Evolutionary conservation across 768 basidiomycete species (phyloP).

Genomic region (Tephrocybe sp.): DNA sequence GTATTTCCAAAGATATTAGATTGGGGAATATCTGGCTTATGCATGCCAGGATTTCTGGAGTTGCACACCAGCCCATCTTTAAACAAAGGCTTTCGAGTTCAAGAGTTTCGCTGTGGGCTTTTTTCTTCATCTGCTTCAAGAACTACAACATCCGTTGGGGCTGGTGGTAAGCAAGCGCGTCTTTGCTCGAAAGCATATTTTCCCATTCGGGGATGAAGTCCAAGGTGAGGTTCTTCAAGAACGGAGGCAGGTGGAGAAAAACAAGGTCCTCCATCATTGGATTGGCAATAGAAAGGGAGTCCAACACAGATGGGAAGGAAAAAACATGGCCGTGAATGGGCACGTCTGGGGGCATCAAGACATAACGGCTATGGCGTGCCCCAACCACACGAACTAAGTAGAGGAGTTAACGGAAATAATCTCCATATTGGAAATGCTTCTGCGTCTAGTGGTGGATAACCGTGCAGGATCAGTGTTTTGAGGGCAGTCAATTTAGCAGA

Average conservation of each 20-base stretch:
- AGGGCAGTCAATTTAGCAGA: conserved; percentile 3
- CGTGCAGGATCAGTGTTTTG: conserved; percentile 12
- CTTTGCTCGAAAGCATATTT: conserved; percentile 14
- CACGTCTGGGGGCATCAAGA: not conserved
- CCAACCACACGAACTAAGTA: conserved; percentile 12
- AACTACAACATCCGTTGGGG: conserved; percentile 10
- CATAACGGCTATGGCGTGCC: not conserved
- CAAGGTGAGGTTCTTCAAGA: conserved; percentile 10
- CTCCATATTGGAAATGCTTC: conserved; percentile 9
- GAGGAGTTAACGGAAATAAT: conserved; percentile 10
- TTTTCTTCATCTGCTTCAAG: conserved; percentile 3
- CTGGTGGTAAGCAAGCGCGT: conserved; percentile 15
- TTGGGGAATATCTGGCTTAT: conserved; percentile 10
- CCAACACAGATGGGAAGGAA: conserved; percentile 6
- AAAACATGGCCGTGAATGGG: not conserved
- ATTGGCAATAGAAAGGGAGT: conserved; percentile 11
- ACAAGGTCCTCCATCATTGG: conserved; percentile 11
- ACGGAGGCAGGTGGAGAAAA: conserved; percentile 10
- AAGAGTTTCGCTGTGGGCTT: not conserved
- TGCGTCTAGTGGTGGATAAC: conserved; percentile 13
- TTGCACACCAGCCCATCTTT: conserved; percentile 17
- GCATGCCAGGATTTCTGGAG: conserved; percentile 9
- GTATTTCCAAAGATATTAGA: conserved; percentile 11
- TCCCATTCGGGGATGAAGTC: conserved; percentile 19
- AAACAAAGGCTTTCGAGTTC: conserved; percentile 12